Percentiles rank a stretch among this genome's conserved stretches.
Evolutionary conservation across 331 rosid genomes (phyloP).

Genomic region (Acacia pycnantha): DNA sequence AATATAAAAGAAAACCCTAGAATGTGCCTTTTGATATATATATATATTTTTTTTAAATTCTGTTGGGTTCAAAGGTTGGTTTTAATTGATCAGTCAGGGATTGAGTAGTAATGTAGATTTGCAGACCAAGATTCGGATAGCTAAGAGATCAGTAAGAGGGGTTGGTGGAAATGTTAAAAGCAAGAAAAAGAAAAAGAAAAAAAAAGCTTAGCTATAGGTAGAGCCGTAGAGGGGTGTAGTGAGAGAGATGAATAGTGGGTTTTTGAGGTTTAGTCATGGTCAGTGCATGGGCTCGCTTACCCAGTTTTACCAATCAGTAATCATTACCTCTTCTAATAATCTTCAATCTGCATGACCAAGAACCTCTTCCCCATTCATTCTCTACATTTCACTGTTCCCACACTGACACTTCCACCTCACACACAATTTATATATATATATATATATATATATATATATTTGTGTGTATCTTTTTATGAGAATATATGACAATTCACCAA

Average conservation of each 20-base stretch:
- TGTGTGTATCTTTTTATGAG: background rate
- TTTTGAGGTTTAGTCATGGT: slow-evolving; percentile 46
- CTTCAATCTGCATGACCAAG: slow-evolving; percentile 28
- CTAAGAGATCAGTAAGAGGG: slow-evolving; percentile 11
- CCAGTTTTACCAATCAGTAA: slow-evolving; percentile 35
- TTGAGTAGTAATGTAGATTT: background rate
- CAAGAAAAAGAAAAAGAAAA: background rate
- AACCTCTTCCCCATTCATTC: background rate
- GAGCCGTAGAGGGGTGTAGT: background rate
- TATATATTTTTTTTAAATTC: background rate
- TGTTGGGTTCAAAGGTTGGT: background rate
- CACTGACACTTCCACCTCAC: slow-evolving; percentile 41
- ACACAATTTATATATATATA: background rate
- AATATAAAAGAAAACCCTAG: background rate
- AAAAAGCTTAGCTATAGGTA: background rate
- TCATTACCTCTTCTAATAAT: slow-evolving; percentile 30
- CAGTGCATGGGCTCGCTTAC: slow-evolving; percentile 59
- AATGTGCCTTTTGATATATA: background rate
- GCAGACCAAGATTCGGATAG: slow-evolving; percentile 42
- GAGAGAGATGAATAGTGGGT: background rate
- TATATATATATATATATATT: background rate
- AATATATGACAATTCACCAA: slow-evolving; percentile 10
- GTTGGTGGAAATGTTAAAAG: slow-evolving; percentile 29
- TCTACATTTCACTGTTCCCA: slow-evolving; percentile 39
- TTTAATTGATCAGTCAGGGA: slow-evolving; percentile 7